Base-by-base conservation (phyloP, 1,284 basidiomycete species). In the Boletus semigastroideus region DNA sequence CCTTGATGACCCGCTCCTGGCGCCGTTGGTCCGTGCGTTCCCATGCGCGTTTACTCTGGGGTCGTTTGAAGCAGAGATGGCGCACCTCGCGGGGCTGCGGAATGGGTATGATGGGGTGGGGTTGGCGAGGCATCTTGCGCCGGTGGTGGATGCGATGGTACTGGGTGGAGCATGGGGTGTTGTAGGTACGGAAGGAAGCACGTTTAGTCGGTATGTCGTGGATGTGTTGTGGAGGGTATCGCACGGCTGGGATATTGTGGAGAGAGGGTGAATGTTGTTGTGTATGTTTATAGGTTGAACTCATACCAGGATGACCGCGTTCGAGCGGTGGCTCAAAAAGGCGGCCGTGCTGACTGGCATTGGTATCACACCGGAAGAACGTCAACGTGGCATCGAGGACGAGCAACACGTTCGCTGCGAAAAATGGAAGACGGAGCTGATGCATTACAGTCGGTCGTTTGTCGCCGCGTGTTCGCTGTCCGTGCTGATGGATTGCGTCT, bases 71-170 rank as follows among this genome's bases (percentile, higher is more conserved):
- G 49, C 54, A 1, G 66, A 73, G 28, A 63, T 75, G 22, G 58
- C 57, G 7, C 56, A 64, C 3, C 61, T 90, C 25, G 68, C 73
- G 30, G 49, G 55, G 16, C 54, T 85, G 33, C 62, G 64, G 31
- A 86, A 82, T 57, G 71, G 63, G 11, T 71, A 78, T 37, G 87
- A 90, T 61, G 78, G 75, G 2, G 69, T 83, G 17, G 62, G 54
- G 30, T 67, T 90, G 43, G 74, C 66, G 22, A 59, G 63, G 10
- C 82, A 84, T 60, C 54, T 88, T 19, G 58, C 78, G 20, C 84
- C 88, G 1, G 78, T 90, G 49, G 62, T 92, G 31, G 88, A 91
- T 61, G 86, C 84, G 9, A 75, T 89, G 69, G 77, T 90, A 30
- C 78, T 81, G 17, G 79, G 79, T 1, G 74, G 74, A 46, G 84